Evolutionary conservation across 768 basidiomycete genomes (phyloP), one percentile per base, ranked within the genome.

Genomic region (Trametes cubensis): DNA sequence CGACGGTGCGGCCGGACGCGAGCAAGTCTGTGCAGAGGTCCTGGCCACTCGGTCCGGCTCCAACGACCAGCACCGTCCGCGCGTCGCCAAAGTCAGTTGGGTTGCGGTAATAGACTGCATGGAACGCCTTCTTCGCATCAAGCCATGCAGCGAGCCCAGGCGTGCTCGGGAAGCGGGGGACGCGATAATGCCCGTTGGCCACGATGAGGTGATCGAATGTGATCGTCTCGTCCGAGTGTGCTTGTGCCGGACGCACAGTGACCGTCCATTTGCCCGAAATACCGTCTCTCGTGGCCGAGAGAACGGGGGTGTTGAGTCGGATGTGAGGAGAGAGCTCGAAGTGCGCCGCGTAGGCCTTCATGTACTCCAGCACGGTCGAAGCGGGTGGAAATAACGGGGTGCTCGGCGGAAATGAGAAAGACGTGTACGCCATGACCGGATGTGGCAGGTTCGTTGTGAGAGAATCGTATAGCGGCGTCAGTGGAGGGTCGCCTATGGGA

Each of bases 381-480:
- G 90, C 89, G 6, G 66, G 68, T 0, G 92, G 92, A 71, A 81
- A 94, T 26, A 92, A 77, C 1, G 86, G 80, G 0, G 91, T 92
- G 2, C 82, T 84, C 0, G 89, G 86, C 0, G 89, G 89, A 68
- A 92, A 93, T 0, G 79, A 68, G 68, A 83, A 85, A 48, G 80
- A 81, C 1, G 80, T 76, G 66, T 79, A 93, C 3, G 82, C 82
- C 92, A 94, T 94, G 51, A 87, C 61, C 1, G 88, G 88, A 65
- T 93, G 89, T 0, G 92, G 89, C 5, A 94, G 70, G 67, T 94
- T 94, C 0, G 92, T 88, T n/a, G 87, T 88, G 14, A 94, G 76
- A 0, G 88, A 87, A 68, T 93, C 88, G 68, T 94, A 94, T 10
- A 92, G 69, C 1, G 92, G 85, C 0, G 89, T 88, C 34, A 81